A percentile compares a stretch with the other conserved stretches of the same genome.
These are phyloP conservation scores for Termitomyces sp. DNA, from an alignment of 768 basidiomycete species.

Conservation along the genomic window DNA sequence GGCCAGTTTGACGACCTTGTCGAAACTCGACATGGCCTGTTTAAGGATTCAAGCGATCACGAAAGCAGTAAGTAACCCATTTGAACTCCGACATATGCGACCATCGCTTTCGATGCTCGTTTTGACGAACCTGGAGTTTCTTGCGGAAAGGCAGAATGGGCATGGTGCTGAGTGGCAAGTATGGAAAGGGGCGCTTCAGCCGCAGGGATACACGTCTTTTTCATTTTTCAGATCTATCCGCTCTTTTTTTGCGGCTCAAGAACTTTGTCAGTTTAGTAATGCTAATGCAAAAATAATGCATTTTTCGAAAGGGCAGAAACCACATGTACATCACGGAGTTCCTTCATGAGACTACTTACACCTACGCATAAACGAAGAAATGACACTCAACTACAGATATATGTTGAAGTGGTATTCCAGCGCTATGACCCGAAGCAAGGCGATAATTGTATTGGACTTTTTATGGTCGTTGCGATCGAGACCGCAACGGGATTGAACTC, in stretches of 20 bases:
- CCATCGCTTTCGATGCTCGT: neutral
- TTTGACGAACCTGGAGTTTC: slow-evolving; percentile 7
- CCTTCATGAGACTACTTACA: neutral
- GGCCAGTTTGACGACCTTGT: slow-evolving; percentile 93
- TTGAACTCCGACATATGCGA: slow-evolving; percentile 15
- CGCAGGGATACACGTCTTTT: neutral
- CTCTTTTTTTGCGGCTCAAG: slow-evolving; percentile 3
- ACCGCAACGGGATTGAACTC: neutral
- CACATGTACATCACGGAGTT: neutral
- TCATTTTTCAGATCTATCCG: neutral
- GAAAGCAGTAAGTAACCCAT: slow-evolving; percentile 11
- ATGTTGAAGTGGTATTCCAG: neutral
- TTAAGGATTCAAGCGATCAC: slow-evolving; percentile 13
- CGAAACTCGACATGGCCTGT: slow-evolving; percentile 66
- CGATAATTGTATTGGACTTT: neutral
- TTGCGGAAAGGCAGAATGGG: neutral
- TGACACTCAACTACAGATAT: neutral
- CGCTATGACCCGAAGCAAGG: neutral
- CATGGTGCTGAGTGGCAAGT: neutral
- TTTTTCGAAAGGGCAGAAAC: neutral
- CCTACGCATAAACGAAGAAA: neutral
- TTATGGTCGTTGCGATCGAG: neutral
- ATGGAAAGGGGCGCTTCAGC: neutral
- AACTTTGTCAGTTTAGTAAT: slow-evolving; percentile 8
- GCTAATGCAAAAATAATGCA: neutral